These are phyloP conservation scores for Citrus mangshanensis DNA, from an alignment of 345 rosid genomes.

Conservation along the genomic window DNA sequence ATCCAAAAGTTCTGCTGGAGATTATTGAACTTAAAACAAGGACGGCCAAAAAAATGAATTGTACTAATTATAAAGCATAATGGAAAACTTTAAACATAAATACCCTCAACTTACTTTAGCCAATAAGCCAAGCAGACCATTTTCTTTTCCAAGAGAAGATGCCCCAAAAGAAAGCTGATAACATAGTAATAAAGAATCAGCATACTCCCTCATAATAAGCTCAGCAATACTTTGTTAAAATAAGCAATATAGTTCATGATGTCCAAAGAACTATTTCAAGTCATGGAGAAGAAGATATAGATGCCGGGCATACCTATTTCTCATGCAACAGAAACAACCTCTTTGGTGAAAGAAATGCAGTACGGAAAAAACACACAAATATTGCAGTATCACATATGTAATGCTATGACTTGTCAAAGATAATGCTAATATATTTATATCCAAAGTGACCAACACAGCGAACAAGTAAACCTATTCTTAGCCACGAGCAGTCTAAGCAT, in stretches of 20 bases:
- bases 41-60: neutral
- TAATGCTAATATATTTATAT: neutral
- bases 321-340: neutral
- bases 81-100: neutral
- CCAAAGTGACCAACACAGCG: neutral
- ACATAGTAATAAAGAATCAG: slow-evolving; percentile 6
- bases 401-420: neutral
- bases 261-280: neutral
- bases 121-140: slow-evolving; percentile 36
- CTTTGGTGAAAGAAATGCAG: neutral
- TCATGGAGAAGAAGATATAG: neutral
- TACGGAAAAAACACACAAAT: neutral
- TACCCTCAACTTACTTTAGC: slow-evolving; percentile 53
- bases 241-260: neutral
- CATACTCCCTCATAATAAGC: neutral
- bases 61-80: neutral
- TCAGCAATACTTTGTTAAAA: neutral
- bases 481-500: neutral
- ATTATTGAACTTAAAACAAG: slow-evolving; percentile 7
- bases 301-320: neutral
- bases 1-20: neutral
- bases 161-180: slow-evolving; percentile 57
- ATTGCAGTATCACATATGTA: neutral
- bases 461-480: neutral
- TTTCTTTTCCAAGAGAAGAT: slow-evolving; percentile 37